phyloP scores from a whole-genome alignment of 108 stramenopile species.

The Skeletonema marinoi region DNA sequence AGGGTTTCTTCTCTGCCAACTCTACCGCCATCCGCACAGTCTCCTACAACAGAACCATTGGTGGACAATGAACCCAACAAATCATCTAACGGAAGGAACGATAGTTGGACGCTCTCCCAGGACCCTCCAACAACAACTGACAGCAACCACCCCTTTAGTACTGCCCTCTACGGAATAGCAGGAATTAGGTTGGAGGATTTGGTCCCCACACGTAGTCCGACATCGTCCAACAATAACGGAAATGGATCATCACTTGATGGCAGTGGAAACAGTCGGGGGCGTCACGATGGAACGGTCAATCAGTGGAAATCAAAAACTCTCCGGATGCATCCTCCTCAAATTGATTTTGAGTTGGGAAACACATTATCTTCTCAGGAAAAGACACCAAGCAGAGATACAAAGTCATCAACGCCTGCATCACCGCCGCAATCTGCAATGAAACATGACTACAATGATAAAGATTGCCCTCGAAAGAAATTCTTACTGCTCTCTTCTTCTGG shows the following conservation, averaged over 20 bases:
- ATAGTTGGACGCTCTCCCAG: neutral
- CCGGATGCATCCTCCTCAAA: neutral
- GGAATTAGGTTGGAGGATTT: slow-evolving; percentile 3
- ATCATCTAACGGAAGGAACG: neutral
- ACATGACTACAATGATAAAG: too few relatives aligned
- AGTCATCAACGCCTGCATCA: neutral
- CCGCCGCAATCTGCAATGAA: neutral
- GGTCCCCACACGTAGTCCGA: neutral
- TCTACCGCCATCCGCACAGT: neutral
- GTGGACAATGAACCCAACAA: neutral
- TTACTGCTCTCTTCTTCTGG: neutral
- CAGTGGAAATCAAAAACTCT: neutral
- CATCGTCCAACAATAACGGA: neutral
- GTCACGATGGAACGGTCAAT: neutral
- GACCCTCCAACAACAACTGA: neutral
- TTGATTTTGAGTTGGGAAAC: neutral
- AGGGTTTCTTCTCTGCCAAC: neutral
- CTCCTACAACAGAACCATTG: neutral
- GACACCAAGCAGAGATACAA: neutral
- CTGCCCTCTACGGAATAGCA: neutral
- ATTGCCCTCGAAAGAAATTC: neutral
- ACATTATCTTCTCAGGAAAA: neutral
- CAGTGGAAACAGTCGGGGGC: neutral
- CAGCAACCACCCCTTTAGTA: neutral
- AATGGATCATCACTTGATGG: neutral